Base-by-base conservation (phyloP, 148 eudicot genomes). In the Rhododendron vialii region DNA sequence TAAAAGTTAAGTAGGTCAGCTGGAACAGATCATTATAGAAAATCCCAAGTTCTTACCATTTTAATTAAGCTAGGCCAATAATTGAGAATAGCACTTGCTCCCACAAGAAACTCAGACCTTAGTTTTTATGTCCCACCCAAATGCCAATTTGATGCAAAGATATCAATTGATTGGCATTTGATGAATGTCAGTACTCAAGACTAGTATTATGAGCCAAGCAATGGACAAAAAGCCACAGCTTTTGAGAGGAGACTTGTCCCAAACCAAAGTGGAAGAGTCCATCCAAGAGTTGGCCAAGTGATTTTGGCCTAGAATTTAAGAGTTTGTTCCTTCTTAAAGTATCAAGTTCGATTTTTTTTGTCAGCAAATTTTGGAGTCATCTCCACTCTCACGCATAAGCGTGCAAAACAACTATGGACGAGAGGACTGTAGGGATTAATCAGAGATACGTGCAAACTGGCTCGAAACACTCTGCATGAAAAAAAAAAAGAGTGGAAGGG, bases 191-290 rank as follows among this genome's bases (percentile, higher is more conserved):
- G 33, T 28, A 5, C 59, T 80, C 57, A 50, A n/a, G 33, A 28
- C 15, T 26, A n/a, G 20, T 30, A 71, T 71, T 48, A 48, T 50
- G 61, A n/a, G 17, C 76, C 51, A 36, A 59, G 11, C 14, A 38
- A 22, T 63, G 33, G 74, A 63, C 30, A 36, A 69, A 86, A 47
- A 28, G 69, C 50, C 73, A 86, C 85, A 57, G 3, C 80, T 86
- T 73, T 81, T 86, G 33, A 57, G 69, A 61, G 71, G 51, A 73
- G 14, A 53, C 41, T 7, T n/a, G 12, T 48, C 22, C 24, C 61
- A 20, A 0, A 18, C 38, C 7, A 30, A 51, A 51, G 35, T 80
- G 65, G n/a, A 76, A 80, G 73, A 30, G 88, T 14, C 24, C 36
- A 61, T 7, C 35, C 35, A 20, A 18, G 50, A 47, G 50, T 47